A percentile compares a stretch with the other conserved stretches of the same genome.
phyloP scores from a whole-genome alignment of 306 rosid species.

The Parietaria judaica region DNA sequence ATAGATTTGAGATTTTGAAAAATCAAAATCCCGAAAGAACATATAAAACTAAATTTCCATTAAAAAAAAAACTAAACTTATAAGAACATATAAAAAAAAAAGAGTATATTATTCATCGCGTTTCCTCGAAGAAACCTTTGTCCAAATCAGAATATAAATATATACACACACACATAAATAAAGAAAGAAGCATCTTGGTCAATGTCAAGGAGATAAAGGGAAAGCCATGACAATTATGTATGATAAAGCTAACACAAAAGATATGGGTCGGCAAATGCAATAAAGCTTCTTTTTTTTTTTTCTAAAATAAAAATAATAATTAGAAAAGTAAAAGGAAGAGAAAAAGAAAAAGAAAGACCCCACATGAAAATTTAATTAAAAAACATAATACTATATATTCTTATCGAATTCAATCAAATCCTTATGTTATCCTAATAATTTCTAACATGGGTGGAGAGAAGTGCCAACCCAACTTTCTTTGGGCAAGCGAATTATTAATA shows the following conservation, averaged over 20 bases:
- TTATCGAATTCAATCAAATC: no score
- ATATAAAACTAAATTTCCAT: no score
- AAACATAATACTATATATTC: no score
- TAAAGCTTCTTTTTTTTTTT: not conserved
- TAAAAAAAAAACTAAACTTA: no score
- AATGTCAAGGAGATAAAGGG: conserved; percentile 8
- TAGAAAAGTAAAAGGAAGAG: not conserved
- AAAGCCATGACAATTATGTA: not conserved
- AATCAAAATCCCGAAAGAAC: no score
- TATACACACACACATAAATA: not conserved
- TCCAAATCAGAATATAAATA: not conserved
- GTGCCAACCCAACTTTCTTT: no score
- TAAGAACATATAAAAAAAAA: no score
- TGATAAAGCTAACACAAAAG: not conserved
- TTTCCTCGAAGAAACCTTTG: conserved; percentile 6
- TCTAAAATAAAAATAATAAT: not conserved
- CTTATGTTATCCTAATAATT: no score
- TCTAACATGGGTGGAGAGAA: no score
- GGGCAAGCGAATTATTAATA: no score
- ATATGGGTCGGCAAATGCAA: not conserved
- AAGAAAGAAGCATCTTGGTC: conserved; percentile 4
- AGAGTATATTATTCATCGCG: not conserved
- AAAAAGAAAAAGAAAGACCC: not conserved
- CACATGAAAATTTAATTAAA: not conserved
- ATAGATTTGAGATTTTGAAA: no score